Conservation (phyloP, 2,329 filamentous ascomycete species). For the Apiospora pterosperma region DNA sequence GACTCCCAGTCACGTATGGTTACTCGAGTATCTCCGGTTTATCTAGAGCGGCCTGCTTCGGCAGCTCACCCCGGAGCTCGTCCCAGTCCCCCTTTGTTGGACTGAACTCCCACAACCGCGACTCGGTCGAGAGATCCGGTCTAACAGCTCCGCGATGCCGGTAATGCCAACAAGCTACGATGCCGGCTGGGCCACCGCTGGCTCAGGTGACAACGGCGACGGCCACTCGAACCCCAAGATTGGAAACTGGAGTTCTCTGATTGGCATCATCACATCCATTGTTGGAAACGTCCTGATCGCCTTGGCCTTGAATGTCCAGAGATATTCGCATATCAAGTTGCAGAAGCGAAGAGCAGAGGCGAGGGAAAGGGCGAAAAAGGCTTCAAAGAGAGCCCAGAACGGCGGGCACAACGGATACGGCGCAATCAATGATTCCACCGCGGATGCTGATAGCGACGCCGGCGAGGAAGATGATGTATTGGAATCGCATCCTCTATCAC, state of each 20-base stretch:
- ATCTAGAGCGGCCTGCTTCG: not conserved
- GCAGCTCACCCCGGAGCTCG: not conserved
- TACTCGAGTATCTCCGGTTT: not conserved
- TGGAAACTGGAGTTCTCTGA: constrained; percentile 83
- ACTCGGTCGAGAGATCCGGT: not conserved
- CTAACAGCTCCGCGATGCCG: constrained; percentile 2
- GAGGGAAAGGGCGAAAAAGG: constrained; percentile 51
- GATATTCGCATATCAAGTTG: constrained; percentile 88
- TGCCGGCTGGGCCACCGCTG: constrained; percentile 13
- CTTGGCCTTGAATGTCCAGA: constrained; percentile 91
- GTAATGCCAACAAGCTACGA: constrained; percentile 12
- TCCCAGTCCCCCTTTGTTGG: not conserved
- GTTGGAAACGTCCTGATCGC: constrained; percentile 92
- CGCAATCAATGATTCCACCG: constrained; percentile 18
- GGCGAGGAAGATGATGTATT: constrained; percentile 27
- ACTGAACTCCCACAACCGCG: not conserved
- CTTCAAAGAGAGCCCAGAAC: constrained; percentile 43
- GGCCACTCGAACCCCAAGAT: constrained; percentile 44
- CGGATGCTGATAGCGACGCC: constrained; percentile 25
- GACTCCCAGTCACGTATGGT: not conserved
- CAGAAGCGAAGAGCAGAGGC: constrained; percentile 64
- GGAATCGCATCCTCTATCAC: constrained; percentile 51
- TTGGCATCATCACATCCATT: constrained; percentile 91
- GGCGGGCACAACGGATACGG: constrained; percentile 25
- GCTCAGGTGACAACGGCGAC: constrained; percentile 6